Conservation (phyloP, 495 filamentous ascomycete species). For the Penicillium pancosmium region DNA sequence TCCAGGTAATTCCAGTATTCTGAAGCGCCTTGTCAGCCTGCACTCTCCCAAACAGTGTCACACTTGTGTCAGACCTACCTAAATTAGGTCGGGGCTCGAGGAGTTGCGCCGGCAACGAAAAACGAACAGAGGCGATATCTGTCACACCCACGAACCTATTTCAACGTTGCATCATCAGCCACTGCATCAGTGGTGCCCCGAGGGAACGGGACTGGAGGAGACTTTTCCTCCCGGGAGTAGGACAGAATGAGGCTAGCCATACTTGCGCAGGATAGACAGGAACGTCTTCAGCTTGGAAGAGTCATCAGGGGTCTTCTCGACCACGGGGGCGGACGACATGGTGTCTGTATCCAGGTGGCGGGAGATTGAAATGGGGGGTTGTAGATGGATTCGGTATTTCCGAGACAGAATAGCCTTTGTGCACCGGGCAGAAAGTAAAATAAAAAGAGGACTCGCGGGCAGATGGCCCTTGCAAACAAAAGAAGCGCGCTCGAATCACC, state of each 20-base stretch:
- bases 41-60: slow-evolving; percentile 9
- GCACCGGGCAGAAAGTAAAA: slow-evolving; percentile 1
- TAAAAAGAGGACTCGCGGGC: not conserved
- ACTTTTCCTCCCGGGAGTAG: not conserved
- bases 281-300: slow-evolving; percentile 84
- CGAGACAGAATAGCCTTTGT: not conserved
- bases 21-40: slow-evolving; percentile 30
- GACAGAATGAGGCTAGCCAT: slow-evolving; percentile 28
- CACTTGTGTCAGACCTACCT: slow-evolving; percentile 46
- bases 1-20: slow-evolving; percentile 99
- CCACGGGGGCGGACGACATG: slow-evolving; percentile 39
- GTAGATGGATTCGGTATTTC: not conserved
- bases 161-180: slow-evolving; percentile 25
- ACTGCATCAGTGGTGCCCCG: slow-evolving; percentile 1
- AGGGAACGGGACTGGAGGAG: too few relatives aligned
- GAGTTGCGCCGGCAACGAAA: slow-evolving; percentile 93
- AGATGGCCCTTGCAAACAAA: not conserved
- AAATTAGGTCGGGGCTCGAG: slow-evolving; percentile 94
- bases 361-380: not conserved
- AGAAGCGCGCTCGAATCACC: not conserved
- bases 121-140: slow-evolving; percentile 93
- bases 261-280: slow-evolving; percentile 80
- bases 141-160: slow-evolving; percentile 87
- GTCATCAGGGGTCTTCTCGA: slow-evolving; percentile 75
- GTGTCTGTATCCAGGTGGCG: slow-evolving; percentile 8